Conservation (phyloP, 2,329 filamentous ascomycete genomes). For the Cladosporium sp. region DNA sequence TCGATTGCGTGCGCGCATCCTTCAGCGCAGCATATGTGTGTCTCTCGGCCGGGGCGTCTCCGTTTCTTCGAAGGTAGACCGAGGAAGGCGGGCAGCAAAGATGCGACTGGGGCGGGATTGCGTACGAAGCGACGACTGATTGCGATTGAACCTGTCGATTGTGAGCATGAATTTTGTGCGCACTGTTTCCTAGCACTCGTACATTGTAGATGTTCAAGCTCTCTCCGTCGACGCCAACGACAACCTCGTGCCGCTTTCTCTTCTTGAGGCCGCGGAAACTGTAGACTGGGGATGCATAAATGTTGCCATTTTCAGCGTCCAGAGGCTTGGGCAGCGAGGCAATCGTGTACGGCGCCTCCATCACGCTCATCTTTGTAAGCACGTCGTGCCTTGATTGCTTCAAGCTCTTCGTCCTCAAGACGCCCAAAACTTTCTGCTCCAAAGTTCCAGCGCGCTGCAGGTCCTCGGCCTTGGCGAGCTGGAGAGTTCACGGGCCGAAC, state of each 20-base stretch:
- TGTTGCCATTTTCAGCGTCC: conserved; percentile 33
- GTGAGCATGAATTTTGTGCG: conserved; percentile 13
- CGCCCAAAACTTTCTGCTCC: conserved; percentile 8
- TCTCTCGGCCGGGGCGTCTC: conserved; percentile 41
- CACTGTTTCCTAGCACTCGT: conserved; percentile 15
- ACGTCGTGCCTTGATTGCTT: not conserved
- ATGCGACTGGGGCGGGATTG: conserved; percentile 53
- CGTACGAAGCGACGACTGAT: conserved; percentile 54
- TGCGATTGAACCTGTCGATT: conserved; percentile 51
- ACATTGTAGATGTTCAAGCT: conserved; percentile 59
- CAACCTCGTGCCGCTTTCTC: conserved; percentile 57
- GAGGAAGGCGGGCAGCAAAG: conserved; percentile 55
- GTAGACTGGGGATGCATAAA: conserved; percentile 43
- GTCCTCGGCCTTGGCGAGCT: not conserved
- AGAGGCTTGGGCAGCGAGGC: conserved; percentile 40
- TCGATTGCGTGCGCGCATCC: conserved; percentile 40
- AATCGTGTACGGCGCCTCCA: conserved; percentile 35
- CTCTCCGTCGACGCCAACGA: conserved; percentile 54
- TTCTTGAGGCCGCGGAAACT: conserved; percentile 51
- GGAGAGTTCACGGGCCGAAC: not conserved
- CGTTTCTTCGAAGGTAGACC: conserved; percentile 45
- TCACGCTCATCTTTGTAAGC: not conserved
- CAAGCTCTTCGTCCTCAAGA: conserved; percentile 1
- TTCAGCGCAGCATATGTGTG: conserved; percentile 51
- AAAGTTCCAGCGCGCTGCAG: not conserved